Evolutionary conservation across 2,329 filamentous ascomycete species (phyloP).

Genomic region (Pestalotiopsis sp.): DNA sequence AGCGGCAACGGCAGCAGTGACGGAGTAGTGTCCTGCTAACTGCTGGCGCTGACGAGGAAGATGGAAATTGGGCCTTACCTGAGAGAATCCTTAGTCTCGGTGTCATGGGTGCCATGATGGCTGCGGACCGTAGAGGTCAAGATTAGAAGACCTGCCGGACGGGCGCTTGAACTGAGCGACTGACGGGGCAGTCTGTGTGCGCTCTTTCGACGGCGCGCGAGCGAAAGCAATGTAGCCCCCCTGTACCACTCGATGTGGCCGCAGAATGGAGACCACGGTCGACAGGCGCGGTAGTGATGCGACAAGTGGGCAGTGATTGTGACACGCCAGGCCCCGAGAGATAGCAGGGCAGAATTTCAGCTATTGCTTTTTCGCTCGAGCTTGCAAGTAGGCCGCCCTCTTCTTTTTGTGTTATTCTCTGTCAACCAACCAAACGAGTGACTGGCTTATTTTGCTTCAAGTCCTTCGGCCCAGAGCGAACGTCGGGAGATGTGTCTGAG

Average conservation of each 20-base stretch:
- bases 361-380: constrained; percentile 4
- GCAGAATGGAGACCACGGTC: constrained; percentile 11
- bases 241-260: constrained; percentile 10
- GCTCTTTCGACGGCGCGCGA: constrained; percentile 10
- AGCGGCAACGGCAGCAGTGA: constrained; percentile 23
- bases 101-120: constrained; percentile 61
- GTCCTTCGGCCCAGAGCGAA: background rate
- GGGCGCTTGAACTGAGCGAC: background rate
- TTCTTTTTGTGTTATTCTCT: constrained; percentile 1
- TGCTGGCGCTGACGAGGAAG: constrained; percentile 1
- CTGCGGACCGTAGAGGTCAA: constrained; percentile 32
- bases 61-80: constrained; percentile 49
- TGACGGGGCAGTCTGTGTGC: constrained; percentile 9
- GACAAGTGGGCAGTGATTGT: constrained; percentile 14
- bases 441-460: background rate
- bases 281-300: constrained; percentile 16
- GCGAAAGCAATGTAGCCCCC: constrained; percentile 11
- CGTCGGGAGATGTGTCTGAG: background rate
- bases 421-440: background rate
- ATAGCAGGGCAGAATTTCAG: constrained; percentile 5
- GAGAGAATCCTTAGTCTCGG: constrained; percentile 63
- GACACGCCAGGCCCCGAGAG: constrained; percentile 10
- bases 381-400: background rate
- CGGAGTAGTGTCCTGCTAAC: constrained; percentile 17
- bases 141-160: constrained; percentile 2